Conservation (phyloP, 257 asterid species). For the Nicotiana paniculata region DNA sequence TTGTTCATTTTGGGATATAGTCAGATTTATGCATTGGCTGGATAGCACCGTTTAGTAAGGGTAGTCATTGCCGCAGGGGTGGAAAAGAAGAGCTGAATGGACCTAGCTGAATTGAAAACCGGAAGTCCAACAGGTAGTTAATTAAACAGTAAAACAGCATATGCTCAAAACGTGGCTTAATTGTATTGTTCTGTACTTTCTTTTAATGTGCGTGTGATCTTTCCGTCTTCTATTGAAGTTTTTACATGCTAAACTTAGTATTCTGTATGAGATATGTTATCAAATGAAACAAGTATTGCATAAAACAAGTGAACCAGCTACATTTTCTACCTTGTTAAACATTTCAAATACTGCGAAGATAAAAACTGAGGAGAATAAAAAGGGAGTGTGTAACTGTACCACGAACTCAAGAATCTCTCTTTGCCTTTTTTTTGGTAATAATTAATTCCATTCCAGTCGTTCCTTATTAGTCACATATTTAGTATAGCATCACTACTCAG, state of each 20-base stretch:
- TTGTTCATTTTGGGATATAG: not conserved
- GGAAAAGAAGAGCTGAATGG: not conserved
- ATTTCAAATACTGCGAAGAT: not conserved
- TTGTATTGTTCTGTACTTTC: not conserved
- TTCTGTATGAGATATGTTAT: not conserved
- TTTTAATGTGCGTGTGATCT: not conserved
- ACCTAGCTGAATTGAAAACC: not conserved
- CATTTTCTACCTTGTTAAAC: not conserved
- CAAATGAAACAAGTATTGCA: not conserved
- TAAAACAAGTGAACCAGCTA: not conserved
- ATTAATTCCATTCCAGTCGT: not conserved
- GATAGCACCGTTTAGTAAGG: not conserved
- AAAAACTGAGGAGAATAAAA: not conserved
- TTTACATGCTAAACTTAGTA: not conserved
- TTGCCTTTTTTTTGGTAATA: not conserved
- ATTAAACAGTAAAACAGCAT: not conserved
- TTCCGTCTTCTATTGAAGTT: not conserved
- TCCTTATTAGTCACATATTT: not conserved
- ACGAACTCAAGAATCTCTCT: not conserved
- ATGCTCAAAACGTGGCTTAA: not conserved
- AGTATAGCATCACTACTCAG: not conserved
- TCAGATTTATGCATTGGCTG: not conserved
- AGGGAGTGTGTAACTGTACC: not conserved
- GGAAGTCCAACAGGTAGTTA: not conserved
- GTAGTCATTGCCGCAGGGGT: not conserved